These are phyloP conservation scores for Canariomyces notabilis DNA, from an alignment of 2,329 filamentous ascomycete genomes.

Conservation along the genomic window DNA sequence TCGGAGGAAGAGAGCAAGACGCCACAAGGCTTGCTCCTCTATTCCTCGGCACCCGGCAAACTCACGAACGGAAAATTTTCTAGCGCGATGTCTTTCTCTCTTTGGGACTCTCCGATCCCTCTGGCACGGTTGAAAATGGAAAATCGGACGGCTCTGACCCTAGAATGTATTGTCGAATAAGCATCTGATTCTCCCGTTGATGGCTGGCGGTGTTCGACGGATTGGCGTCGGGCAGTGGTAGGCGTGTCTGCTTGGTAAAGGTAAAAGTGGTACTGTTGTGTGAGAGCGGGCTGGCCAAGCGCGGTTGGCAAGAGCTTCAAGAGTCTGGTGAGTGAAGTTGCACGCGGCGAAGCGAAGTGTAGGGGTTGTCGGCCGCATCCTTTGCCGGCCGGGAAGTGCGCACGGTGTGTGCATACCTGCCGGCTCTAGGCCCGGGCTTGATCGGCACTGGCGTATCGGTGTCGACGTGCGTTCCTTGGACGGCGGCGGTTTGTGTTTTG, in stretches of 20 bases:
- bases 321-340: slow-evolving; percentile 21
- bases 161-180: slow-evolving; percentile 41
- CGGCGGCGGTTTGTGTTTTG: slow-evolving; percentile 1
- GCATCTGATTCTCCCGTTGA: slow-evolving; percentile 36
- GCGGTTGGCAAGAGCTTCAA: slow-evolving; percentile 15
- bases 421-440: slow-evolving; percentile 2
- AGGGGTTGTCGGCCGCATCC: no score
- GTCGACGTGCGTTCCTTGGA: no score
- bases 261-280: slow-evolving; percentile 14
- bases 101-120: slow-evolving; percentile 14
- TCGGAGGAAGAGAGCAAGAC: slow-evolving; percentile 9
- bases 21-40: slow-evolving; percentile 8
- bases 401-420: no score
- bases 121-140: slow-evolving; percentile 25
- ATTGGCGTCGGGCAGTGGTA: slow-evolving; percentile 22
- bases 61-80: slow-evolving; percentile 19
- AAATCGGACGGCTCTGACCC: slow-evolving; percentile 30
- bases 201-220: slow-evolving; percentile 30
- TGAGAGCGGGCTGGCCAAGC: slow-evolving; percentile 14
- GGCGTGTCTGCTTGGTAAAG: slow-evolving; percentile 20
- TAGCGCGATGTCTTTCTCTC: slow-evolving; percentile 14
- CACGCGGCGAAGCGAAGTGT: slow-evolving; percentile 18
- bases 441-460: slow-evolving; percentile 12
- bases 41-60: slow-evolving; percentile 13
- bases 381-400: slow-evolving; percentile 6